Percentiles rank a stretch among this genome's conserved stretches.
Conservation (phyloP, 2,329 filamentous ascomycete genomes). For the Setomelanomma holmii region DNA sequence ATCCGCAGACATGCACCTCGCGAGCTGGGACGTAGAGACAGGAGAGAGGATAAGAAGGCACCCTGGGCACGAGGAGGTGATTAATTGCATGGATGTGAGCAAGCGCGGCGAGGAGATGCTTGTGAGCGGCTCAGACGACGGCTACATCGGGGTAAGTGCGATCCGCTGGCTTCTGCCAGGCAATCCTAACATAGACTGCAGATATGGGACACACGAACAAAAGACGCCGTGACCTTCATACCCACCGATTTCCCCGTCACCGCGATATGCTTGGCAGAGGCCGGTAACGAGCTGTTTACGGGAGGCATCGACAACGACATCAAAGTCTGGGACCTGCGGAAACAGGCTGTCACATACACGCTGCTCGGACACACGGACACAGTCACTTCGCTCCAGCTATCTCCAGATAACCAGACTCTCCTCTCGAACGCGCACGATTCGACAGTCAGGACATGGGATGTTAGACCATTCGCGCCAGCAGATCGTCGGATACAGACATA, state of each 20-base stretch:
- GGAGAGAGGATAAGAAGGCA: conserved; percentile 92
- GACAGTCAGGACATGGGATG: conserved; percentile 94
- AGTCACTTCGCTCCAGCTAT: conserved; percentile 87
- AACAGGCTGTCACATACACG: conserved; percentile 85
- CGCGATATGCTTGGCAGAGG: conserved; percentile 87
- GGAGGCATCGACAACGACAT: conserved; percentile 98
- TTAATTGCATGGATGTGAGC: conserved; percentile 90
- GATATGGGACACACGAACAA: conserved; percentile 93
- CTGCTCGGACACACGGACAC: conserved; percentile 92
- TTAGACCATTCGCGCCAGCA: conserved; percentile 89
- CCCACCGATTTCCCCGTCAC: conserved; percentile 93
- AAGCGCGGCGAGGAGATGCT: conserved; percentile 89
- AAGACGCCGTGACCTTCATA: conserved; percentile 85
- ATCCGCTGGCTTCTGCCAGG: not conserved
- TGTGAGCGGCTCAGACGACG: conserved; percentile 91
- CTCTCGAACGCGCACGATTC: conserved; percentile 94
- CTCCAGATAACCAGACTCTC: conserved; percentile 88
- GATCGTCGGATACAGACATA: conserved; percentile 87
- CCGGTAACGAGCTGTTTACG: conserved; percentile 93
- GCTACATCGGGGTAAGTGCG: conserved; percentile 72
- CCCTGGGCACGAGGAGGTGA: conserved; percentile 91
- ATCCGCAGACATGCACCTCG: conserved; percentile 90
- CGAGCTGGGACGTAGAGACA: conserved; percentile 93
- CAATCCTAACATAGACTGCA: conserved; percentile 33
- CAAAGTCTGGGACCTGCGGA: conserved; percentile 94